Evolutionary conservation across 2,329 filamentous ascomycete genomes (phyloP).

Genomic region (Elsinoe perseae): DNA sequence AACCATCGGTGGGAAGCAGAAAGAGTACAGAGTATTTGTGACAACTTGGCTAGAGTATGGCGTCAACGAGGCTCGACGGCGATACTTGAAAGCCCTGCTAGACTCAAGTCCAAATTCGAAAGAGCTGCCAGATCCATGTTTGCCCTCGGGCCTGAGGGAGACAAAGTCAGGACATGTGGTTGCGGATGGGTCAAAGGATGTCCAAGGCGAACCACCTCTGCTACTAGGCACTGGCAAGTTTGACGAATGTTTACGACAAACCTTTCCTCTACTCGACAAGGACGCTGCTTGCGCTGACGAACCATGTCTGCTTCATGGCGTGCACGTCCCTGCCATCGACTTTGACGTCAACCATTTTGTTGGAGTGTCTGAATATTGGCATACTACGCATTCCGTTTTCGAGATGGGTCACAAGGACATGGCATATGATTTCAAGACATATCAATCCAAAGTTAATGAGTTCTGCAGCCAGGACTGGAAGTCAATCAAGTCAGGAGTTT

Average conservation of each 20-base stretch:
- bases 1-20: slow-evolving; percentile 65
- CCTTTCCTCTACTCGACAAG: slow-evolving; percentile 81
- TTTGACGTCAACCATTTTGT: slow-evolving; percentile 97
- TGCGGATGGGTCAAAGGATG: slow-evolving; percentile 37
- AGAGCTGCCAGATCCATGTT: slow-evolving; percentile 83
- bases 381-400: slow-evolving; percentile 93
- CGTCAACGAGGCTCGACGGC: slow-evolving; percentile 81
- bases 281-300: slow-evolving; percentile 73
- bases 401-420: slow-evolving; percentile 65
- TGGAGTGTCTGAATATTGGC: slow-evolving; percentile 97
- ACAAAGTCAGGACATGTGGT: slow-evolving; percentile 61
- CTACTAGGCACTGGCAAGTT: slow-evolving; percentile 82
- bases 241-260: slow-evolving; percentile 71
- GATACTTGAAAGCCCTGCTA: slow-evolving; percentile 72
- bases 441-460: slow-evolving; percentile 73
- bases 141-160: slow-evolving; percentile 69
- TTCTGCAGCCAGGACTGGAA: slow-evolving; percentile 84
- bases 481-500: slow-evolving; percentile 60
- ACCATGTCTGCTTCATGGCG: slow-evolving; percentile 83
- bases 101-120: slow-evolving; percentile 58
- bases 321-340: slow-evolving; percentile 90
- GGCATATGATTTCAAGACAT: slow-evolving; percentile 82
- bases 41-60: slow-evolving; percentile 96
- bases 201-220: slow-evolving; percentile 38
- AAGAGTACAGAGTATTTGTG: slow-evolving; percentile 86